Conservation (phyloP, 176 grass and related monocot species). For the Triticum urartu region DNA sequence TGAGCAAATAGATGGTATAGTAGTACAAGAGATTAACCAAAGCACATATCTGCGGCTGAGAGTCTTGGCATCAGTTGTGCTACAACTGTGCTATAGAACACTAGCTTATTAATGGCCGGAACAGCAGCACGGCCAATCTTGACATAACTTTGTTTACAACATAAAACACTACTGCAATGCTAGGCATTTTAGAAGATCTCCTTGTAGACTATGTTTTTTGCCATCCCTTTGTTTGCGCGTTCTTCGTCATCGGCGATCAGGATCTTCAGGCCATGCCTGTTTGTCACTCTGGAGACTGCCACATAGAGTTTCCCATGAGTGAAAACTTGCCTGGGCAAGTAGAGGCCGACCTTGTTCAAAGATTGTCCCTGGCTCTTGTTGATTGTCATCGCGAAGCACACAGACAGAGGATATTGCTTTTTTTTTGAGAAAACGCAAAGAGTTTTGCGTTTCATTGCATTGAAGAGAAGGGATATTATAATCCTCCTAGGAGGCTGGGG, state of each 20-base stretch:
- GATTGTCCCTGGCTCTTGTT: no score
- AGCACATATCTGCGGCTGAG: neutral
- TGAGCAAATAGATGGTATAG: neutral
- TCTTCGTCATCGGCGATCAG: neutral
- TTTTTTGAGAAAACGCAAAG: no score
- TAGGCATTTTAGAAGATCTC: neutral
- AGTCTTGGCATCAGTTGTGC: neutral
- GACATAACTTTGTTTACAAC: neutral
- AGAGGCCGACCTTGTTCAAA: no score
- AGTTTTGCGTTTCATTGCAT: no score
- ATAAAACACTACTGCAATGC: neutral
- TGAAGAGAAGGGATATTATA: no score
- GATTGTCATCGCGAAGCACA: no score
- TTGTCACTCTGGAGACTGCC: no score
- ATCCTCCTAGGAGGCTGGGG: no score
- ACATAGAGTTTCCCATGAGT: no score
- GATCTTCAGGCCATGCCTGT: no score
- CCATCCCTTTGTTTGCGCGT: neutral
- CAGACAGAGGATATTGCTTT: no score
- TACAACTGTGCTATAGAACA: neutral
- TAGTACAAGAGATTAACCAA: neutral
- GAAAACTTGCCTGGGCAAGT: no score
- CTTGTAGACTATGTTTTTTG: slow-evolving; percentile 17
- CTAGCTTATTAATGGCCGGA: neutral
- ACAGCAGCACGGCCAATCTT: neutral